Base-by-base conservation (phyloP, 768 basidiomycete genomes). In the Leccinum pellstonianum region DNA sequence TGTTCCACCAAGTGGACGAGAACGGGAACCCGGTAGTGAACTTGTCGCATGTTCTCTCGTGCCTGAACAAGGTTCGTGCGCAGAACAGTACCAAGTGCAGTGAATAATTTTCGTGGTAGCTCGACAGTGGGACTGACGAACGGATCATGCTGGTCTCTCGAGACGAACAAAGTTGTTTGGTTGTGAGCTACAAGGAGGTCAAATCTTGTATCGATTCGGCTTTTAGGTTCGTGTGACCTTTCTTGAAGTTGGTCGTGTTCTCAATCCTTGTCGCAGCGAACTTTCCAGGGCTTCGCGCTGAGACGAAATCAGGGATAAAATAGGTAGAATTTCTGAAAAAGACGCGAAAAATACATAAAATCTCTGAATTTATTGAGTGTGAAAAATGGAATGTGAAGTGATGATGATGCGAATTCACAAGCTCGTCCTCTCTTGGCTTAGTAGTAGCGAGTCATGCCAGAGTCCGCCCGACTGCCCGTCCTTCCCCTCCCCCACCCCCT, bases 1-100 rank as follows among this genome's bases (percentile, higher is more conserved):
- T 99, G 25, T 99, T 99, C 75, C 97, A 99, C 70, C 95, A 97
- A 73, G 89, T 97, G 46, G 95, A 97, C 64, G 92, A 94, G 69
- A 82, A 85, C 64, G 92, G 93, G 10, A 86, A 89, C 55, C 95
- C 97, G 0, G 85, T 97, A 17, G 80, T 98, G 58, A 95, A 95
- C 70, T 76, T 99, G 60, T 84, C 87, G 0, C 95, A 98, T 76
- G 95, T 99, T 11, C 77, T 99, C 23, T 85, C 88, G 2, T 94
- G 92, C 69, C 77, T 99, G 64, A 98, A 95, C 81, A 99, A 98
- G 85, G 93, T 89, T 46, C 41, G 80, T 74, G 6, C 12, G 19
- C 43, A 46, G 43, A 46, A 21, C 43, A 2, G 11, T 46, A 21
- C 19, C 5, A 19, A 38, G 6, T 21, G 14, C 19, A 33, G 43